phyloP scores from a whole-genome alignment of 2,329 filamentous ascomycete species.

The Fusarium torreyae region DNA sequence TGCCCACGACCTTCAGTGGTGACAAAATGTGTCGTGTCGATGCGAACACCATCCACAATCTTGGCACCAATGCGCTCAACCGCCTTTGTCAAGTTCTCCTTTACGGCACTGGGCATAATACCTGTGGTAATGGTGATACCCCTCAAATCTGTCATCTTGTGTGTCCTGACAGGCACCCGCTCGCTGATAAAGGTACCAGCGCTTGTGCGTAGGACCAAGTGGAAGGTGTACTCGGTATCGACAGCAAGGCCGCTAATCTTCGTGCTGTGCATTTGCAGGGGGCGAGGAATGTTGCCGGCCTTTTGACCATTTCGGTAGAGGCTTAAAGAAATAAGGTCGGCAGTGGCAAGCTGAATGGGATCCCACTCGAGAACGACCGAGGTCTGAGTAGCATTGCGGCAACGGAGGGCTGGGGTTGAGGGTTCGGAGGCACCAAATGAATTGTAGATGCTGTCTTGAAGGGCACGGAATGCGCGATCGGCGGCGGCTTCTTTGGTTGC shows the following conservation, averaged over 20 bases:
- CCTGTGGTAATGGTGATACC: conserved; percentile 96
- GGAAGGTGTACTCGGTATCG: conserved; percentile 96
- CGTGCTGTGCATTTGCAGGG: conserved; percentile 89
- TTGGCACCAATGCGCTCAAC: conserved; percentile 93
- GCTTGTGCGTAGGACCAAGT: conserved; percentile 90
- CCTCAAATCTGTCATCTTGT: conserved; percentile 98
- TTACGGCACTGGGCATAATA: conserved; percentile 80
- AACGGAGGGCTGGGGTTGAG: conserved; percentile 82
- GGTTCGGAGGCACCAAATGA: conserved; percentile 89
- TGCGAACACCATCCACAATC: conserved; percentile 89
- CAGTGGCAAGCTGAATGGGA: conserved; percentile 91
- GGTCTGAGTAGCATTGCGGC: conserved; percentile 98
- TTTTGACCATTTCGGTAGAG: conserved; percentile 97
- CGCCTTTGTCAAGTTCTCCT: conserved; percentile 80
- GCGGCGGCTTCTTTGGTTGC: conserved; percentile 81
- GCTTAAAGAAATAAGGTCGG: conserved; percentile 89
- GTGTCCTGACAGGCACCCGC: conserved; percentile 87
- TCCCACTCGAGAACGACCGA: conserved; percentile 99
- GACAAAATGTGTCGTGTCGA: conserved; percentile 98
- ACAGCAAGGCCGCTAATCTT: conserved; percentile 98
- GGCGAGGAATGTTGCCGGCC: conserved; percentile 92
- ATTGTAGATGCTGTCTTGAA: conserved; percentile 91
- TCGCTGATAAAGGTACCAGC: conserved; percentile 90
- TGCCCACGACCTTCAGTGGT: conserved; percentile 93
- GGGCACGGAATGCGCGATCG: conserved; percentile 81